Evolutionary conservation across 768 basidiomycete species (phyloP).

Genomic region (Tricholoma sp.): DNA sequence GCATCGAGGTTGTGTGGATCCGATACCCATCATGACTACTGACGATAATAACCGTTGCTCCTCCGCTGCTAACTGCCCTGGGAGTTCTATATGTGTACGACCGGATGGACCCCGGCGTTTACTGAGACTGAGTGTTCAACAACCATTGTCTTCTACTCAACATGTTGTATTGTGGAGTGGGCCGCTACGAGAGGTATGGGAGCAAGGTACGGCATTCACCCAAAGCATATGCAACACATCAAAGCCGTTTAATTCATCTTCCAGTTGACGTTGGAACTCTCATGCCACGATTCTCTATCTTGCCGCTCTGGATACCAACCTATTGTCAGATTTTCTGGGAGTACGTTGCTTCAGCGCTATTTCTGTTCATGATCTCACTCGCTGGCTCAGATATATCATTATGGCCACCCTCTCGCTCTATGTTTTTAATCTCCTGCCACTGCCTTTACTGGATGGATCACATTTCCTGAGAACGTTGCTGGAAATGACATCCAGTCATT

Average conservation of each 20-base stretch:
- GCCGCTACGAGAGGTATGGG: constrained; percentile 55
- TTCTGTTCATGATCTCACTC: neutral
- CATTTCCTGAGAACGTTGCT: constrained; percentile 40
- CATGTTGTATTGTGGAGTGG: constrained; percentile 71
- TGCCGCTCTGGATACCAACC: constrained; percentile 40
- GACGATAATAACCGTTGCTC: constrained; percentile 35
- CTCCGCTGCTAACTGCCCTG: constrained; percentile 28
- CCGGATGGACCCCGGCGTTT: constrained; percentile 48
- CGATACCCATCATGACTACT: constrained; percentile 45
- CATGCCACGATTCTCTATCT: constrained; percentile 34
- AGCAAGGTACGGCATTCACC: constrained; percentile 46
- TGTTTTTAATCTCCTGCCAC: constrained; percentile 77
- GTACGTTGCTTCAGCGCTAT: constrained; percentile 35
- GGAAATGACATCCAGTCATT: constrained; percentile 5
- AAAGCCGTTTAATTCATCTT: neutral
- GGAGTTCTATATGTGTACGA: constrained; percentile 37
- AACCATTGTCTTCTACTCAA: constrained; percentile 5
- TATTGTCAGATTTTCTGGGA: constrained; percentile 38
- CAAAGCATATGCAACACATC: neutral
- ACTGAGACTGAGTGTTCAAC: constrained; percentile 47
- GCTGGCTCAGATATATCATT: constrained; percentile 45
- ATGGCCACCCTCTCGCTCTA: constrained; percentile 74
- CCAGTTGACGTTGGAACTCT: constrained; percentile 51
- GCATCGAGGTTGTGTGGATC: constrained; percentile 49
- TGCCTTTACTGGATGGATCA: constrained; percentile 67